Base-by-base conservation (phyloP, 345 rosid species). In the Arabis hirsuta region DNA sequence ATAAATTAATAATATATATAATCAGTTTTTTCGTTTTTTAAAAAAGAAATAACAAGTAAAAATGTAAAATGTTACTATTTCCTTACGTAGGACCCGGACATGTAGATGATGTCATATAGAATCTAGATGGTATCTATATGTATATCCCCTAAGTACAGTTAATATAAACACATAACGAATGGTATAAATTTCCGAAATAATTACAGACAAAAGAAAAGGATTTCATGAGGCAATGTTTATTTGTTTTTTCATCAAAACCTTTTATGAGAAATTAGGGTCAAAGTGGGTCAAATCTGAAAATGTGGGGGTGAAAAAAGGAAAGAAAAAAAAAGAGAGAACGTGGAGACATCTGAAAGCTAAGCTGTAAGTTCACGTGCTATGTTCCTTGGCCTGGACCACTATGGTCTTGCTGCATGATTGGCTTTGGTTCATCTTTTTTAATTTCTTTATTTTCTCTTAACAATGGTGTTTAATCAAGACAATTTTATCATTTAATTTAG, bases 331-430 rank as follows among this genome's bases (percentile, higher is more conserved):
- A 59, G 44, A 13, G 73, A 32, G 73, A 54, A 48, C 73, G 79
- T 75, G 79, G 76, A 78, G 71, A 68, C 61, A 65, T 81, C 73
- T 78, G 84, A 80, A 77, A 54, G 73, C 63, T 53, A 73, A 67
- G 60, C 85, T 82, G 85, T 77, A 82, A 63, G 72, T 71, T 82
- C 92, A 85, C 92, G 89, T 84, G 92, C 81, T 70, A 55, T 84
- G 88, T 84, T 77, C 72, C 43, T 76, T 46, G 62, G 61, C 36
- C 72, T 86, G 92, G 86, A 77, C 89, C 82, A 79, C 78, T 64
- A 61, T 34, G 56, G 74, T 65, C 69, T 68, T 42, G 56, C 53
- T 64, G 69, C 80, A 82, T 84, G 82, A 84, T 79, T 76, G 83
- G 79, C 60, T 81, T 57, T 62, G 73, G 54, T 75, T 75, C 50